Evolutionary conservation across 768 basidiomycete species (phyloP), one percentile per base, ranked within the genome.

Genomic region (Fomitopsis pulvina): DNA sequence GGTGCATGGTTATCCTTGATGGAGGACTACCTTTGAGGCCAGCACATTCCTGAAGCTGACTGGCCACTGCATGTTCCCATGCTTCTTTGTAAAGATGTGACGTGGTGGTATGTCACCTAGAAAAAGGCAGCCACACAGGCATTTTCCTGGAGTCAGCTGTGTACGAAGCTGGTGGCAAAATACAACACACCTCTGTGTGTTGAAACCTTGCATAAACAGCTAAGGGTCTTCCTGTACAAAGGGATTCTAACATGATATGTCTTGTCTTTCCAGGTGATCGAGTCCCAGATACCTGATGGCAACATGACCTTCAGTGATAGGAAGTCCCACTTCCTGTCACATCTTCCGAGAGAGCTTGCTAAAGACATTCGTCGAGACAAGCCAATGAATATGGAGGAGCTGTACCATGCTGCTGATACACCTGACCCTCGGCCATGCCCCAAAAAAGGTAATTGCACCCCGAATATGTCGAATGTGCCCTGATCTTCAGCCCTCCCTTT

Each of bases 301-400:
- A 29, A 43, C 20, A 50, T 50, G 48, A 50, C 48, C 40, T 50
- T 42, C 18, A 41, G 48, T 16, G 48, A 50, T 18, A 18, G 41
- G 5, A 26, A 41, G 3, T 39, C 48, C 3, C 41, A 50, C 18
- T 50, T 50, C 41, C 32, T 50, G 18, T 16, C 40, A 4, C 41
- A 34, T 14, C 28, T 50, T 2, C 48, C 48, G 4, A 6, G 20
- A 7, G 48, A 50, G n/a, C 25, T 20, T 18, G 48, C 48, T 28
- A 40, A 29, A 11, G 41, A 50, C 22, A 43, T 50, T 22, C 48
- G 41, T 22, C 41, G 48, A 2, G 48, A 50, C 41, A 50, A 50
- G 48, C 48, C 48, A 3, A 50, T 21, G 4, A 50, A 24, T 24
- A 29, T 44, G 4, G 41, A 50, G 30, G 48, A 50, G 41, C 27